Evolutionary conservation across 495 filamentous ascomycete species (phyloP).

Genomic region (Neohortaea acidophila): DNA sequence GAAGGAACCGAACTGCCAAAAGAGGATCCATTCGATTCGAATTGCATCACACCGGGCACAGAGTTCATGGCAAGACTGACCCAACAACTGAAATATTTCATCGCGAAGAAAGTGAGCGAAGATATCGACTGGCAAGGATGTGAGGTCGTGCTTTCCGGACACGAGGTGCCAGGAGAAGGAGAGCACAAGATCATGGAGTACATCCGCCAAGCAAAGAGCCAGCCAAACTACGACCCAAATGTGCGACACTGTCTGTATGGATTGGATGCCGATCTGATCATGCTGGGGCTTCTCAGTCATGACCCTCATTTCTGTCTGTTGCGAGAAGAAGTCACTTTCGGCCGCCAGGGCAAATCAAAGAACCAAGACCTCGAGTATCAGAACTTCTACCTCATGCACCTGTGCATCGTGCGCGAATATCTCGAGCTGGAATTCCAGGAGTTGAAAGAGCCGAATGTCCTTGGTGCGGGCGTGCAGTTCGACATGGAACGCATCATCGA

Average conservation of each 20-base stretch:
- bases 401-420: slow-evolving; percentile 95
- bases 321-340: slow-evolving; percentile 95
- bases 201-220: slow-evolving; percentile 88
- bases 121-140: slow-evolving; percentile 85
- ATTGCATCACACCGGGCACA: slow-evolving; percentile 95
- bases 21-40: slow-evolving; percentile 94
- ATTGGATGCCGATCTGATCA: slow-evolving; percentile 94
- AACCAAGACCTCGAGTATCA: slow-evolving; percentile 95
- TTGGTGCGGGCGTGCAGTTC: slow-evolving; percentile 51
- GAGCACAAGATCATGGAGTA: slow-evolving; percentile 99
- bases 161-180: slow-evolving; percentile 97
- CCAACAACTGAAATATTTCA: slow-evolving; percentile 88
- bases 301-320: slow-evolving; percentile 97
- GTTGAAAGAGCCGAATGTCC: slow-evolving; percentile 56
- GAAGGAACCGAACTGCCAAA: slow-evolving; percentile 88
- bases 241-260: slow-evolving; percentile 95
- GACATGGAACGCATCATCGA: slow-evolving; percentile 96
- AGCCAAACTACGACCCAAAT: slow-evolving; percentile 87
- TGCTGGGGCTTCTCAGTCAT: slow-evolving; percentile 91
- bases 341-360: slow-evolving; percentile 66
- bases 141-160: slow-evolving; percentile 89
- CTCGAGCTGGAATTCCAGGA: slow-evolving; percentile 95
- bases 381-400: slow-evolving; percentile 95
- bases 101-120: slow-evolving; percentile 96
- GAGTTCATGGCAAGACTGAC: slow-evolving; percentile 97